Base-by-base conservation (phyloP, 768 basidiomycete species). In the Glaciozyma antarctica region DNA sequence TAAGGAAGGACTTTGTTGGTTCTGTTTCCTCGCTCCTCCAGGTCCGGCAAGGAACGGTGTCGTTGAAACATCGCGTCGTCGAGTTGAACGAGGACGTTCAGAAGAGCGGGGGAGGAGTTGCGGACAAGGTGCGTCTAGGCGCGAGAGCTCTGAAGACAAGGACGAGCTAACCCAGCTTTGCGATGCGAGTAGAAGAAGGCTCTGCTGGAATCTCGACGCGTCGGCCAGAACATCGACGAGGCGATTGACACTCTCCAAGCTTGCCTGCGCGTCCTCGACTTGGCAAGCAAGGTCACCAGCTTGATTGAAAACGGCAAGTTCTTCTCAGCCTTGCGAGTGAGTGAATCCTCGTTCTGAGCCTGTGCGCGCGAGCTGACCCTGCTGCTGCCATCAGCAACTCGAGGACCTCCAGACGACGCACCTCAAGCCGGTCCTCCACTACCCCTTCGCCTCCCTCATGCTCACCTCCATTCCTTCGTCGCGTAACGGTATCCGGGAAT, bases 21-120 rank as follows among this genome's bases (percentile, higher is more conserved):
- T 95, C 93, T 24, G 92, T 97, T 21, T 90, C 91, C n/a, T 97
- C 92, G 4, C 81, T 99, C 67, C 87, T 97, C 77, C 87, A 87
- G 55, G 90, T 99, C 75, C 87, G 97, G 76, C 90, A 92, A 24
- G 97, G 95, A 74, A 98, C 95, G 45, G 89, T 87, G 71, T 90
- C 87, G 77, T 85, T 99, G 73, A 86, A 89, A 73, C 86, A 94
- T 73, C 88, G 86, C 74, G 95, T 98, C 67, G 83, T 84, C n/a
- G 83, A 87, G 56, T 80, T 98, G 56, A 94, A 99, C 77, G 80
- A 83, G 32, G 89, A 85, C 70, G 90, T 98, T 58, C 85, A 88
- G 12, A 86, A 91, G 76, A 84, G 94, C 5, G 95, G 95, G 12
- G 82, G 83, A 52, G 84, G 86, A 61, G 80, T 98, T 19, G 89